phyloP scores from a whole-genome alignment of 2,329 filamentous ascomycete genomes.

The Phialophora expanda region DNA sequence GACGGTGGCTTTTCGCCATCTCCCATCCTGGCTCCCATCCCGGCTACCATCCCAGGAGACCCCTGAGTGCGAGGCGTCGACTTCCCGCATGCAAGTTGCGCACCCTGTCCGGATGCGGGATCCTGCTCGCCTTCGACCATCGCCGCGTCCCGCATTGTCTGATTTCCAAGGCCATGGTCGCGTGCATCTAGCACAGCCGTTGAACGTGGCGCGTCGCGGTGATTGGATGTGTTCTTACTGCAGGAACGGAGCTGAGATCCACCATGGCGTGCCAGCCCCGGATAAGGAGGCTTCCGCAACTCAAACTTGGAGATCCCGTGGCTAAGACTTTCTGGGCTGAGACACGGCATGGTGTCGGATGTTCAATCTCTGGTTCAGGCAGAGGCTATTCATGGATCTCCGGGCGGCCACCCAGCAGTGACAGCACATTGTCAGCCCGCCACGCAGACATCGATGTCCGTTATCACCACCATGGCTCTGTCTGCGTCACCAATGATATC shows the following conservation, averaged over 20 bases:
- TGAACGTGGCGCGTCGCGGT: conserved; percentile 27
- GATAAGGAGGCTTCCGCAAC: conserved; percentile 23
- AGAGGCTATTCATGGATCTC: conserved; percentile 30
- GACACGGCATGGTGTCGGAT: conserved; percentile 27
- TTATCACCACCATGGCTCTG: conserved; percentile 27
- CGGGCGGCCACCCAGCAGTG: conserved; percentile 30
- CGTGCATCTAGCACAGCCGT: conserved; percentile 15
- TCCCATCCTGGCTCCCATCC: conserved; percentile 15
- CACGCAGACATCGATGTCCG: conserved; percentile 28
- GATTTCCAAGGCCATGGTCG: conserved; percentile 23
- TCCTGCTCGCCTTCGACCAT: conserved; percentile 26
- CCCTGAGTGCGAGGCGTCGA: conserved; percentile 25
- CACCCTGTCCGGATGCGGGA: conserved; percentile 24
- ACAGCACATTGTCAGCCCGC: conserved; percentile 36
- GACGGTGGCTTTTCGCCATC: conserved; percentile 28
- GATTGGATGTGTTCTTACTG: too few species aligned
- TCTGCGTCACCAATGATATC: conserved; percentile 29
- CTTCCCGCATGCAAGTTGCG: conserved; percentile 25
- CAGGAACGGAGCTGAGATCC: too few species aligned
- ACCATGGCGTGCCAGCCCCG: too few species aligned
- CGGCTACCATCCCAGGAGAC: conserved; percentile 20
- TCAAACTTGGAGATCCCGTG: conserved; percentile 25
- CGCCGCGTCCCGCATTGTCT: conserved; percentile 26
- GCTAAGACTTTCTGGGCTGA: conserved; percentile 26
- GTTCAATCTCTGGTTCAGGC: conserved; percentile 17